These are phyloP conservation scores for Saturnispora hagleri DNA, from an alignment of 805 yeast species.

Conservation along the genomic window DNA sequence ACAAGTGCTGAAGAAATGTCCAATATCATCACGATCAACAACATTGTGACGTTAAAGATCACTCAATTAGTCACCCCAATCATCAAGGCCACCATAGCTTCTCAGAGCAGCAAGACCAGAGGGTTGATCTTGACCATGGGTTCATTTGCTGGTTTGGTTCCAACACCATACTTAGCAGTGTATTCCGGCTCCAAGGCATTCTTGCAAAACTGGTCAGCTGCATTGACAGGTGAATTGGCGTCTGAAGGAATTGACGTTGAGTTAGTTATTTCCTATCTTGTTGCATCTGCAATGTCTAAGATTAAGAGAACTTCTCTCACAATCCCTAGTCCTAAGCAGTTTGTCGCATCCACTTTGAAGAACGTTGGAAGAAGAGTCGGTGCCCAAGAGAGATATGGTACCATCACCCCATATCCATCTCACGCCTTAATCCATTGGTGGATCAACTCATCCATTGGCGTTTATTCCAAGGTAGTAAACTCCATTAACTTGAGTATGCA, in stretches of 20 bases:
- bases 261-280: conserved; percentile 76
- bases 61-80: conserved; percentile 73
- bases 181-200: conserved; percentile 96
- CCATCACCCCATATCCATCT: conserved; percentile 85
- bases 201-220: conserved; percentile 85
- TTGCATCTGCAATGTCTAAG: conserved; percentile 93
- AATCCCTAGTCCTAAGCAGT: conserved; percentile 75
- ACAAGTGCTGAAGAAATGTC: conserved; percentile 67
- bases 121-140: conserved; percentile 93
- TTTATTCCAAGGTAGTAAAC: conserved; percentile 63
- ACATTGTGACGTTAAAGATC: conserved; percentile 70
- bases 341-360: conserved; percentile 64
- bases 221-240: conserved; percentile 77
- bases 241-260: conserved; percentile 73
- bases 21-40: conserved; percentile 78
- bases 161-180: conserved; percentile 86
- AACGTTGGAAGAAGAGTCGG: conserved; percentile 80
- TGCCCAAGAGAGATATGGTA: conserved; percentile 82
- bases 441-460: conserved; percentile 74
- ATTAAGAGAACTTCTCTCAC: conserved; percentile 62
- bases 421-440: conserved; percentile 89
- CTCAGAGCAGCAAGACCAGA: conserved; percentile 29
- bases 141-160: conserved; percentile 89
- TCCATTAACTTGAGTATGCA: conserved; percentile 68
- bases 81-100: conserved; percentile 46